A percentile compares a stretch with the other conserved stretches of the same genome.
Evolutionary conservation across 2,329 filamentous ascomycete species (phyloP).

Genomic region (Chaetothyriales sp.): DNA sequence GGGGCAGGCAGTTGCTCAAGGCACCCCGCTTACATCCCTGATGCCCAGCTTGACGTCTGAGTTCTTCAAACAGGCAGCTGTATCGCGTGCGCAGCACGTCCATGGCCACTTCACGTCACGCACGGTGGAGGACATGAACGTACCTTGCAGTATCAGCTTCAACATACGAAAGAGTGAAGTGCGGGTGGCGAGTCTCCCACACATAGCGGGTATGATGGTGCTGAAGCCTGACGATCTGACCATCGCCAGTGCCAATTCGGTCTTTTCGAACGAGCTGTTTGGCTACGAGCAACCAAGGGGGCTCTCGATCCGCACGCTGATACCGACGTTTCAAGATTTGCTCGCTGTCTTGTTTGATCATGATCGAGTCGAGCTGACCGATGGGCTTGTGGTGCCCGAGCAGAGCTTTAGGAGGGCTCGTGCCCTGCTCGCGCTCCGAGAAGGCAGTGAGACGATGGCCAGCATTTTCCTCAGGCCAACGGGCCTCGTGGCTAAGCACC

Average conservation of each 20-base stretch:
- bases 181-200: conserved; percentile 82
- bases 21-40: conserved; percentile 60
- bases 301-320: conserved; percentile 59
- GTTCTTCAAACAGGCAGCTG: conserved; percentile 38
- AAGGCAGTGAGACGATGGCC: conserved; percentile 64
- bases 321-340: conserved; percentile 76
- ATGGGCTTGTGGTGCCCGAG: conserved; percentile 94
- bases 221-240: conserved; percentile 62
- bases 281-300: conserved; percentile 75
- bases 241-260: conserved; percentile 85
- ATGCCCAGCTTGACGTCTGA: conserved; percentile 66
- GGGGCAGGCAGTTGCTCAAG: conserved; percentile 50
- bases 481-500: conserved; percentile 70
- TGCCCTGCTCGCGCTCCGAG: conserved; percentile 66
- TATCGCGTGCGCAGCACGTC: not conserved
- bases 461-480: conserved; percentile 69
- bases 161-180: conserved; percentile 55
- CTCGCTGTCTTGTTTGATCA: conserved; percentile 70
- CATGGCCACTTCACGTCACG: conserved; percentile 71
- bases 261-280: conserved; percentile 84
- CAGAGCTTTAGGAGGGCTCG: conserved; percentile 86
- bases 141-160: conserved; percentile 69
- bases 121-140: conserved; percentile 60
- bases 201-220: conserved; percentile 94
- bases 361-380: conserved; percentile 65